Evolutionary conservation across 129 eudicot species (phyloP), one percentile per base, ranked within the genome.

Genomic region (Tagetes patula): DNA sequence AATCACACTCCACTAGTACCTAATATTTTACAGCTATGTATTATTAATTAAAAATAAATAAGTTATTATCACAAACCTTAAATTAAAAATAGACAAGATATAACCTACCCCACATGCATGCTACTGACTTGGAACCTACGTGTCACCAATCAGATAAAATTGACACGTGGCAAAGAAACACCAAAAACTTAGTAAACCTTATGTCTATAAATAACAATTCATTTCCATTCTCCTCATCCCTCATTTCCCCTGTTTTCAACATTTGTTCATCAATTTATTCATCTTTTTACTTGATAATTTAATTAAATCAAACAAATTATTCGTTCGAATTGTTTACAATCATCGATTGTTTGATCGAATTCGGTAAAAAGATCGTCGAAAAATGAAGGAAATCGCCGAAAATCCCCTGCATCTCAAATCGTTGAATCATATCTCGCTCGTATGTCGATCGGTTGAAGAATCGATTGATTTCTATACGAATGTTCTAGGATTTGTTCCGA

Each of bases 331-430:
- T 33, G 46, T 39, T 9, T 10, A 30, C 13, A 10, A 9, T 11
- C 13, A 9, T 47, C 4, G 37, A 3, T 58, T 59, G 45, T 38
- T 77, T 52, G 36, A 59, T 47, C 43, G 69, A 64, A 58, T 54
- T 49, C 56, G 45, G 6, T 46, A 9, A 20, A 38, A 78, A 64
- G 2, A 10, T 61, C 9, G 10, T 36, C 30, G 43, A 20, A 61
- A 60, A 75, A 88, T 88, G 96, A 91, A 86, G 82, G 94, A 75
- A 27, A 74, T 37, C 45, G 71, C 12, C 34, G 87, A 72, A 30
- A 93, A 93, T 45, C 98, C 98, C 4, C 62, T 93, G 78, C 92
- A 81, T 53, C 85, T 93, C 1, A 87, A 86, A 48, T 93, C 98
- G 13, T 66, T 93, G 63, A 93, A 93, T 67, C 98, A 93, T 72